Base-by-base conservation (phyloP, 345 rosid species). In the Gossypium arboreum region DNA sequence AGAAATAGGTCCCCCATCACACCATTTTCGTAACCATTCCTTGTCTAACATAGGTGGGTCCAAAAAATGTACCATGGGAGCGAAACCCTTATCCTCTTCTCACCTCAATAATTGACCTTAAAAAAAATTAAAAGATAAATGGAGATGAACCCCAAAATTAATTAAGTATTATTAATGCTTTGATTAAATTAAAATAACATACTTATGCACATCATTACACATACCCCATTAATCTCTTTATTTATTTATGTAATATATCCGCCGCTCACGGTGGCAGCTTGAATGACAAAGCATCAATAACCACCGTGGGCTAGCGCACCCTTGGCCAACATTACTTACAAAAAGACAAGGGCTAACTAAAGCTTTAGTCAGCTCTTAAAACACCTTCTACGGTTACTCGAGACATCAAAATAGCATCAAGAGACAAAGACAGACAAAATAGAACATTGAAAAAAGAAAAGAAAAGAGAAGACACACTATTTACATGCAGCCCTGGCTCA, bases 401-500 rank as follows among this genome's bases (percentile, higher is more conserved):
- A 29, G 67, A 29, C 76, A 55, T 48, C 54, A 47, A 57, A 29
- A 41, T 24, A 77, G 34, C 69, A 50, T 41, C 2, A 22, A 50
- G 51, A 74, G 58, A 74, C 57, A 34, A 4, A 34, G 39, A 34
- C 39, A 59, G 56, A 54, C 60, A 68, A 18, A 75, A n/a, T 52
- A 39, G 57, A 65, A 63, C 57, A 52, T 7, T 18, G 12, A 17
- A 15, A 75, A 54, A 68, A 56, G 18, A 59, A 8, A 57, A 75
- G 39, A 34, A 34, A 34, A 34, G 39, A 34, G 39, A 34, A 27
- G 34, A 58, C 29, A 76, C 63, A 2, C 75, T 82, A 74, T 81
- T 75, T 82, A 80, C 84, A 84, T 60, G 72, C 81, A 79, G 59
- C 63, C 27, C 17, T 43, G 52, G 52, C 6, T 66, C 29, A 43